Base-by-base conservation (phyloP, 2,329 filamentous ascomycete genomes). In the Pochonia chlamydosporia region DNA sequence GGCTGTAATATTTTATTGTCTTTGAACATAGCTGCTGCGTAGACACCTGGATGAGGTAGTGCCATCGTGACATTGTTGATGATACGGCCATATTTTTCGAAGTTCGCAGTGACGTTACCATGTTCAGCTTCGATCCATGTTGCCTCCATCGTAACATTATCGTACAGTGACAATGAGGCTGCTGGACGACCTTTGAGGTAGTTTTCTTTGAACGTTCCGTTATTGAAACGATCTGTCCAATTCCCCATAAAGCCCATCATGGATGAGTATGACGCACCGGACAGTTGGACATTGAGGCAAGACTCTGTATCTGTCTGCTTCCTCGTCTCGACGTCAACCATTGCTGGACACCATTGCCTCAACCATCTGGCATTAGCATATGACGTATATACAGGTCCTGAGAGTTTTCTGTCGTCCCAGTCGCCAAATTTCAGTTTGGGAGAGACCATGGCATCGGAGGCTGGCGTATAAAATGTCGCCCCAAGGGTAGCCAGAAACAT, bases 61-160 rank as follows among this genome's bases (percentile, higher is more conserved):
- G 86, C 85, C 54, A 91, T 72, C 0, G 84, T 87, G 23, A 89
- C 79, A 52, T 91, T 90, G 60, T 90, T 87, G 56, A 92, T 69
- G 31, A 85, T 72, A 23, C 85, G 73, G 0, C 69, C 65, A 45
- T 78, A 62, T 10, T 71, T 59, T 4, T 70, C 59, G 4, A 74
- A 84, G 0, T 72, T 66, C 3, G 67, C 62, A 0, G 72, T 71
- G 16, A 82, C 74, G 47, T 87, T 71, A 28, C 73, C 65, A 8
- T 73, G 66, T 2, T 74, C 56, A 0, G 64, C 69, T 48, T 85
- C 74, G 31, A 90, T 80, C 87, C 87, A 93, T 2, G 79, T 72
- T 0, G 81, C 83, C 2, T 67, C 73, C 46, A 91, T 71, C 0
- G 85, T 89, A 0, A 84, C 89, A 53, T 90, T 89, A 49, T 89